Evolutionary conservation across 345 rosid genomes (phyloP).

Genomic region (Pelargonium nanum): DNA sequence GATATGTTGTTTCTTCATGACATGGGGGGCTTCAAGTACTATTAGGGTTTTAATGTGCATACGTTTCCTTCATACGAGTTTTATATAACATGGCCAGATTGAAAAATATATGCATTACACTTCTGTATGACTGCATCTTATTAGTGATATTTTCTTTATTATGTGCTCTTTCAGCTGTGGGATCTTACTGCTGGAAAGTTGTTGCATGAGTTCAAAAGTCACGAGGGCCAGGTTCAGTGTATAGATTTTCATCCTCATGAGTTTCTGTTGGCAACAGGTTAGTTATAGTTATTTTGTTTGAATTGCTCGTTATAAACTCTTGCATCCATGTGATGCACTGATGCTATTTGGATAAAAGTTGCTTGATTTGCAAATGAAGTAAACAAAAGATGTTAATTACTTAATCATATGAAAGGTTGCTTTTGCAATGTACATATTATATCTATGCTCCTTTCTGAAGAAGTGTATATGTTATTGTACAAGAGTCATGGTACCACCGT

Average conservation of each 20-base stretch:
- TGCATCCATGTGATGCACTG: not conserved
- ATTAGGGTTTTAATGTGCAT: not conserved
- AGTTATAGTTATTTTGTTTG: constrained; percentile 13
- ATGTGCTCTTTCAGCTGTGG: constrained; percentile 56
- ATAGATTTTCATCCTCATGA: constrained; percentile 98
- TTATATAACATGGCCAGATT: too few species aligned
- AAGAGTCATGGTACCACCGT: too few species aligned
- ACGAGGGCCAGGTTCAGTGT: constrained; percentile 93
- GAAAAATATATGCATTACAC: too few species aligned
- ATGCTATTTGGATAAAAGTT: too few species aligned
- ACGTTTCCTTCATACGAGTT: too few species aligned
- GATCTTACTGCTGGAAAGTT: constrained; percentile 98
- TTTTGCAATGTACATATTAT: too few species aligned
- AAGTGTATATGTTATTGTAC: too few species aligned
- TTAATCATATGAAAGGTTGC: too few species aligned
- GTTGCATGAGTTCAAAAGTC: constrained; percentile 80
- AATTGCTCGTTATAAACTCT: not conserved
- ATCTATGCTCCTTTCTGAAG: too few species aligned
- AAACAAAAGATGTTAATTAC: too few species aligned
- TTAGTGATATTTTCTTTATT: not conserved
- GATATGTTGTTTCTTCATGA: not conserved
- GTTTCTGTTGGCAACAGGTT: constrained; percentile 93
- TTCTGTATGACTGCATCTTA: not conserved
- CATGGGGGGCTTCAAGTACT: not conserved
- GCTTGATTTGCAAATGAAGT: too few species aligned